phyloP scores from a whole-genome alignment of 495 filamentous ascomycete genomes.

The Trypethelium eluteriae region DNA sequence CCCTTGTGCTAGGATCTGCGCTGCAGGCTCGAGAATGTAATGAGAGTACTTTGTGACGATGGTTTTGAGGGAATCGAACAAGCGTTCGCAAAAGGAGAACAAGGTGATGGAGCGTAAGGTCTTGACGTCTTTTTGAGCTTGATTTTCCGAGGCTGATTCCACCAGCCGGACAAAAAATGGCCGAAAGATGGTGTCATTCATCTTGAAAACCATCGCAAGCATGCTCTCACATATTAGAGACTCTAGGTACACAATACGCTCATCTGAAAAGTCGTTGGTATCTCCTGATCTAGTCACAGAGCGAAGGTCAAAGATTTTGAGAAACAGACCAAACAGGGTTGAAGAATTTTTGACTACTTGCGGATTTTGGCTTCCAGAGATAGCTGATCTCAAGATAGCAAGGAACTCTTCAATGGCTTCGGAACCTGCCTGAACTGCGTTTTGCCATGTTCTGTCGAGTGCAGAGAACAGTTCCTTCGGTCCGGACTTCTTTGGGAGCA shows the following conservation, averaged over 20 bases:
- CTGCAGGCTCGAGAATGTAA: slow-evolving; percentile 69
- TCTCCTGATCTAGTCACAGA: slow-evolving; percentile 41
- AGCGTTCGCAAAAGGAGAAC: slow-evolving; percentile 67
- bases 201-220: slow-evolving; percentile 87
- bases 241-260: slow-evolving; percentile 54
- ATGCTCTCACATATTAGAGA: slow-evolving; percentile 54
- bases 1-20: slow-evolving; percentile 48
- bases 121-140: slow-evolving; percentile 53
- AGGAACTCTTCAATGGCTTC: slow-evolving; percentile 29
- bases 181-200: slow-evolving; percentile 94
- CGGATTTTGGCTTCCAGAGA: slow-evolving; percentile 70
- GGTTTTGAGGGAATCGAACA: slow-evolving; percentile 82
- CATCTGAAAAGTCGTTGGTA: slow-evolving; percentile 30
- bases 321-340: slow-evolving; percentile 62
- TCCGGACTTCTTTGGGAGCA: slow-evolving; percentile 66
- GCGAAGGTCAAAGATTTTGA: slow-evolving; percentile 65
- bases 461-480: slow-evolving; percentile 59
- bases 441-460: slow-evolving; percentile 59
- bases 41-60: slow-evolving; percentile 86
- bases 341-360: slow-evolving; percentile 60
- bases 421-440: slow-evolving; percentile 50
- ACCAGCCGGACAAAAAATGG: slow-evolving; percentile 76
- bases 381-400: slow-evolving; percentile 53
- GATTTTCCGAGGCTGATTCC: slow-evolving; percentile 60
- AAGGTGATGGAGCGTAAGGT: slow-evolving; percentile 57